phyloP scores from a whole-genome alignment of 169 alveolate species.

The Babesia microti region DNA sequence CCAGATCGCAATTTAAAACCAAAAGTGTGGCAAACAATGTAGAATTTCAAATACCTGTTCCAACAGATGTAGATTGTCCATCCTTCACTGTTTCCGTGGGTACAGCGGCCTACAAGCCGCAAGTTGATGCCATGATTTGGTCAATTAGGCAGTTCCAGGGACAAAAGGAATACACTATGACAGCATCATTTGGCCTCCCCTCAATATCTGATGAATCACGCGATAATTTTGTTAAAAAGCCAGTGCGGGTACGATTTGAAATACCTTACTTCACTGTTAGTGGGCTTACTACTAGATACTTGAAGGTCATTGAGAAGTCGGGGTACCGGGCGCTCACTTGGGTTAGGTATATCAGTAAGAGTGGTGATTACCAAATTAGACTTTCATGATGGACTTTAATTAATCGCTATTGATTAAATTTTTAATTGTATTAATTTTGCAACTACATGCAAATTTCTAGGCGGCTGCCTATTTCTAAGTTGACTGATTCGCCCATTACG shows the following conservation, averaged over 20 bases:
- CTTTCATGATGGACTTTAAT: conserved; percentile 65
- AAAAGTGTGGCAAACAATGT: conserved; percentile 94
- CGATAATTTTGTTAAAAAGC: conserved; percentile 81
- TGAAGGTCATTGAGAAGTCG: conserved; percentile 91
- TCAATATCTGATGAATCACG: conserved; percentile 81
- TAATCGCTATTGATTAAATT: too few species aligned
- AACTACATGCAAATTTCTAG: background rate
- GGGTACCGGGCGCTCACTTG: conserved; percentile 98
- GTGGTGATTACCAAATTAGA: conserved; percentile 98
- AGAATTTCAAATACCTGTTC: conserved; percentile 96
- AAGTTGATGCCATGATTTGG: conserved; percentile 89
- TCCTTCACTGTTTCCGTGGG: conserved; percentile 90
- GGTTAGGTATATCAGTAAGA: conserved; percentile 97
- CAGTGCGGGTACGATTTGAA: conserved; percentile 93
- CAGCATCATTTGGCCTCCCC: conserved; percentile 94
- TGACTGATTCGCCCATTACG: background rate
- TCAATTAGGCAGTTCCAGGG: conserved; percentile 94
- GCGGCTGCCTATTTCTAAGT: background rate
- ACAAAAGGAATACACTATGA: conserved; percentile 92
- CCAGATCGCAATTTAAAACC: conserved; percentile 79
- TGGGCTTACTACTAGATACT: conserved; percentile 95
- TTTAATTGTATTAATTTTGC: conserved; percentile 13
- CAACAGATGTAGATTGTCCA: conserved; percentile 92
- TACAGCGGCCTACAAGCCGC: conserved; percentile 90
- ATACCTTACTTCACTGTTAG: conserved; percentile 99